Evolutionary conservation across 2,329 filamentous ascomycete species (phyloP).

Genomic region (Cladosporium sp.): DNA sequence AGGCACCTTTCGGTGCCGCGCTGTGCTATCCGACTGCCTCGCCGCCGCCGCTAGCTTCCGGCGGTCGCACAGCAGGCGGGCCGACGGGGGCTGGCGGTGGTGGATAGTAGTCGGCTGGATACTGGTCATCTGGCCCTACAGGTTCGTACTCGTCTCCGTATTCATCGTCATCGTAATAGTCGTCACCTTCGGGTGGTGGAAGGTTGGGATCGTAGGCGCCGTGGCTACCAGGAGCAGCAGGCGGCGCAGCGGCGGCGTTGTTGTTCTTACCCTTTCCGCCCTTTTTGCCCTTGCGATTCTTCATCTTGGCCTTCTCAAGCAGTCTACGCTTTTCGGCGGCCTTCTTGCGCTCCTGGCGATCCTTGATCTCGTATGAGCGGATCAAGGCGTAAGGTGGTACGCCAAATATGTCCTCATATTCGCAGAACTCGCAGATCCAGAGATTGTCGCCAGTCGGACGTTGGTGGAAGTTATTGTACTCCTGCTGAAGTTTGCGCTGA

Average conservation of each 20-base stretch:
- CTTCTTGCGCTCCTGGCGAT: slow-evolving; percentile 75
- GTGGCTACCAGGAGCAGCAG: slow-evolving; percentile 13
- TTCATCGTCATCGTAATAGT: slow-evolving; percentile 30
- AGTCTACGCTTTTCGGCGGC: slow-evolving; percentile 80
- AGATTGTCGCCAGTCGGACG: slow-evolving; percentile 67
- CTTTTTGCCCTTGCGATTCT: slow-evolving; percentile 86
- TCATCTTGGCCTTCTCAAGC: slow-evolving; percentile 90
- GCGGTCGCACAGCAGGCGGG: slow-evolving; percentile 1
- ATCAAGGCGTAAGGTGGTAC: slow-evolving; percentile 77
- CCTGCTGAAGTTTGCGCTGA: slow-evolving; percentile 70
- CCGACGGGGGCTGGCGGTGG: slow-evolving; percentile 20
- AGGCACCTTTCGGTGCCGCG: background rate
- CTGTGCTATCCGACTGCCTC: background rate
- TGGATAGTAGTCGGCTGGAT: slow-evolving; percentile 22
- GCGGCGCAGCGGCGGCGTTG: slow-evolving; percentile 17
- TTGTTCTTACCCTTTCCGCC: slow-evolving; percentile 54
- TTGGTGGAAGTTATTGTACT: slow-evolving; percentile 70
- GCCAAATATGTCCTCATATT: slow-evolving; percentile 96
- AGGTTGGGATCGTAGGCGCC: slow-evolving; percentile 26
- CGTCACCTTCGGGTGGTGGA: slow-evolving; percentile 26
- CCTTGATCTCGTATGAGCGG: slow-evolving; percentile 89
- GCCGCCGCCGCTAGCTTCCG: background rate
- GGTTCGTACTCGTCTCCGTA: slow-evolving; percentile 26
- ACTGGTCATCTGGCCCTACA: slow-evolving; percentile 22
- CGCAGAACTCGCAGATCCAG: slow-evolving; percentile 98